phyloP scores from a whole-genome alignment of 805 yeast genomes.

The Dipodascopsis uninucleata region DNA sequence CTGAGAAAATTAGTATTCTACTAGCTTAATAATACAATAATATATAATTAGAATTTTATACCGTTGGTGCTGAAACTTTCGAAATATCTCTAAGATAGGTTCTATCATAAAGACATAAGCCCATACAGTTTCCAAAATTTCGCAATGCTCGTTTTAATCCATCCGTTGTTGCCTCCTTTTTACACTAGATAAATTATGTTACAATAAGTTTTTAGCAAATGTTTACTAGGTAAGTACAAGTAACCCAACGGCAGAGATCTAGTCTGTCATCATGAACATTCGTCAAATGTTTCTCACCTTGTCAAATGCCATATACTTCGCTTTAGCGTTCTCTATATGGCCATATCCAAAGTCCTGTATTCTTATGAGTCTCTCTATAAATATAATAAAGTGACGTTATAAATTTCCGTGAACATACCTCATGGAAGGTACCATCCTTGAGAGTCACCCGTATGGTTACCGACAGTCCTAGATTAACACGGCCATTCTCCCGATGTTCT shows the following conservation, averaged over 20 bases:
- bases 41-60: too few species aligned
- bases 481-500: constrained; percentile 16
- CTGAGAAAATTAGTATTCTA: too few species aligned
- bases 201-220: too few species aligned
- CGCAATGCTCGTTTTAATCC: constrained; percentile 75
- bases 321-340: constrained; percentile 49
- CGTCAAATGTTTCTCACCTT: constrained; percentile 38
- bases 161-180: constrained; percentile 81
- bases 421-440: constrained; percentile 78
- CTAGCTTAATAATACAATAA: too few species aligned
- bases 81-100: constrained; percentile 30
- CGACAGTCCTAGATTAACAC: constrained; percentile 24
- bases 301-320: constrained; percentile 66
- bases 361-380: background rate
- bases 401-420: constrained; percentile 34
- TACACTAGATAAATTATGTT: constrained; percentile 51
- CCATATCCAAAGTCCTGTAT: constrained; percentile 67
- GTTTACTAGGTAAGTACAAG: background rate
- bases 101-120: constrained; percentile 43
- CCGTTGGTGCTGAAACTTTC: constrained; percentile 20
- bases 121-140: constrained; percentile 73
- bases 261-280: too few species aligned
- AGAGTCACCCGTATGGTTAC: constrained; percentile 62
- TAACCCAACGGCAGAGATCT: too few species aligned
- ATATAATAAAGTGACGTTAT: background rate